Percentiles rank a stretch among this genome's conserved stretches.
Evolutionary conservation across 2,329 filamentous ascomycete genomes (phyloP).

Genomic region (Epicoccum nigrum): DNA sequence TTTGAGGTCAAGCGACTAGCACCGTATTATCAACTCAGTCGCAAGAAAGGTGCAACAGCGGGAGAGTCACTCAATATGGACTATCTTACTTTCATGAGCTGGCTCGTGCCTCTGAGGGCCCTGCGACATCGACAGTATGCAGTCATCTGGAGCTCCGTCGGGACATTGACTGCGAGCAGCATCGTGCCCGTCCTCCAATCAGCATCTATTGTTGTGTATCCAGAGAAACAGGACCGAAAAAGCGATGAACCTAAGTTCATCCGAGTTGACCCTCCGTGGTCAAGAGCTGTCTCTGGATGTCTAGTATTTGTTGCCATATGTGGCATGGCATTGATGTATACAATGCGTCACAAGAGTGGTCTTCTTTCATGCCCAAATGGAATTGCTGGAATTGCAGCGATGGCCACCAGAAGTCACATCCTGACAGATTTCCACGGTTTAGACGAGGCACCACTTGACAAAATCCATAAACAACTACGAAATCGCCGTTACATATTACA

Average conservation of each 20-base stretch:
- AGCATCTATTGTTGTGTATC: constrained; percentile 64
- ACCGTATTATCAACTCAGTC: constrained; percentile 55
- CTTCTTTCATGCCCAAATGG: constrained; percentile 72
- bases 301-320: constrained; percentile 64
- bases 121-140: constrained; percentile 69
- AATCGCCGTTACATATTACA: constrained; percentile 70
- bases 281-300: constrained; percentile 64
- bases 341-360: constrained; percentile 69
- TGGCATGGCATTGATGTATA: constrained; percentile 64
- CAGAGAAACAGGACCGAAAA: constrained; percentile 56
- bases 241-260: constrained; percentile 60
- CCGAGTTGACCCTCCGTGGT: constrained; percentile 63
- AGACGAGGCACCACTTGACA: constrained; percentile 68
- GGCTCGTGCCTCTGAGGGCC: constrained; percentile 68
- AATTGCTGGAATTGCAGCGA: constrained; percentile 74
- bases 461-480: constrained; percentile 72
- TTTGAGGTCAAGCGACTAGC: constrained; percentile 59
- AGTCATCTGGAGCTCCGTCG: constrained; percentile 69
- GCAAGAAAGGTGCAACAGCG: constrained; percentile 45
- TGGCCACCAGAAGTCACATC: constrained; percentile 75
- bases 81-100: constrained; percentile 72
- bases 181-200: constrained; percentile 72
- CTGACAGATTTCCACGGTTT: constrained; percentile 75
- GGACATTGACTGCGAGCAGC: constrained; percentile 69
- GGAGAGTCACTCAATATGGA: constrained; percentile 71